Base-by-base conservation (phyloP, 192 early-diverging fungal genomes). In the Coemansia sp. region DNA sequence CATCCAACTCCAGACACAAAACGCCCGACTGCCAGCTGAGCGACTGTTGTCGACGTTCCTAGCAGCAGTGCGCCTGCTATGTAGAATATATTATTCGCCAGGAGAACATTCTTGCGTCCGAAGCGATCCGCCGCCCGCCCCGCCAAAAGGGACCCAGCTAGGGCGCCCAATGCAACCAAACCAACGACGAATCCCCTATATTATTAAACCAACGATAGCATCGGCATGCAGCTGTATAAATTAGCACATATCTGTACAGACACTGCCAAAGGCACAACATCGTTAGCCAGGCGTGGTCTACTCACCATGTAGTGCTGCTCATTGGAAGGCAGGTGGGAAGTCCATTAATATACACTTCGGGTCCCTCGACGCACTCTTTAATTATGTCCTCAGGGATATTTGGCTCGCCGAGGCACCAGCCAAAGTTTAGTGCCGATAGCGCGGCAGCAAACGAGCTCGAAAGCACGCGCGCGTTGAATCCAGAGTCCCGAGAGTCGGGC, bases 21-120 rank as follows among this genome's bases (percentile, higher is more conserved):
- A 47, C 94, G 89, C 12, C 92, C 94, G 27, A 89, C 43, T 56
- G 84, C 83, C 57, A 93, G 85, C 76, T 89, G 87, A 4, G 76
- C 77, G 27, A 84, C 62, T 3, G 85, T 84, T 0, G 84, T 79
- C 15, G 89, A 84, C 15, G 89, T 80, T 19, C 83, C 77, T 10
- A 94, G 71, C 3, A 91, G 66, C 29, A 92, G 27, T 8, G 85
- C 84, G 7, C 93, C 90, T 17, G 87, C n/a, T 2, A 93, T 77
- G 65, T 86, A 93, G 35, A 87, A 85, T 2, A 86, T 38, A 65
- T 91, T 94, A 67, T 85, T 87, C 45, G 69, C 83, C 15, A 93
- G 74, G 57, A 96, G 77, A 7, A 85, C 64, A 0, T 74, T 70
- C 49, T 88, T 86, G 38, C 92, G 87, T 24, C 92, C 92, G 68